A percentile compares a stretch with the other conserved stretches of the same genome.
phyloP scores from a whole-genome alignment of 176 grass and related monocot genomes.

The Zea luxurians region DNA sequence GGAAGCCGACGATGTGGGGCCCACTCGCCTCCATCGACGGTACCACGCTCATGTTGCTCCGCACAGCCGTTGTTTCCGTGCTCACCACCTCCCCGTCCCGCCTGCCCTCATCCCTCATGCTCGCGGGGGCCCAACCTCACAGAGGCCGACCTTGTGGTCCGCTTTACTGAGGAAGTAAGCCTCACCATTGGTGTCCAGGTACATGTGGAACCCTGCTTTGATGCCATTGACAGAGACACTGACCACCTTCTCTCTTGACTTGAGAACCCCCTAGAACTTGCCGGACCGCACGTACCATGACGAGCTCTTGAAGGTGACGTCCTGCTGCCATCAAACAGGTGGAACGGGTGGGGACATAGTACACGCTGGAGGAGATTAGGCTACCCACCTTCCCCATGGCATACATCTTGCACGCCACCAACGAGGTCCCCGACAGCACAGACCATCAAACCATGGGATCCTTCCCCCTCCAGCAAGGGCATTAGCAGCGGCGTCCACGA shows the following conservation, averaged over 20 bases:
- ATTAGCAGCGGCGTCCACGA: neutral
- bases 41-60: too few relatives aligned
- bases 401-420: constrained; percentile 44
- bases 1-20: too few relatives aligned
- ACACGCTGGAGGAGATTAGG: constrained; percentile 59
- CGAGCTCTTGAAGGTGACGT: constrained; percentile 88
- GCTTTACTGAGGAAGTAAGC: constrained; percentile 68
- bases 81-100: too few relatives aligned
- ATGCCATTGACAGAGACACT: constrained; percentile 70
- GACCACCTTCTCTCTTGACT: constrained; percentile 82
- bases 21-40: too few relatives aligned
- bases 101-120: too few relatives aligned
- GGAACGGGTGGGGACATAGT: constrained; percentile 68
- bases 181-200: constrained; percentile 76
- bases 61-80: too few relatives aligned
- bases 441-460: too few relatives aligned
- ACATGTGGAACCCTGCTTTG: constrained; percentile 84
- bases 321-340: constrained; percentile 93
- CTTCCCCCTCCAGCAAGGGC: neutral
- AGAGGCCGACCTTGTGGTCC: neutral
- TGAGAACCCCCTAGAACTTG: constrained; percentile 94
- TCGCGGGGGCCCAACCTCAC: too few relatives aligned
- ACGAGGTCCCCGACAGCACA: too few relatives aligned
- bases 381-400: constrained; percentile 63
- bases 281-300: constrained; percentile 92